Percentiles rank a stretch among this genome's conserved stretches.
phyloP scores from a whole-genome alignment of 2,329 filamentous ascomycete species.

The Microcyclospora pomicola region DNA sequence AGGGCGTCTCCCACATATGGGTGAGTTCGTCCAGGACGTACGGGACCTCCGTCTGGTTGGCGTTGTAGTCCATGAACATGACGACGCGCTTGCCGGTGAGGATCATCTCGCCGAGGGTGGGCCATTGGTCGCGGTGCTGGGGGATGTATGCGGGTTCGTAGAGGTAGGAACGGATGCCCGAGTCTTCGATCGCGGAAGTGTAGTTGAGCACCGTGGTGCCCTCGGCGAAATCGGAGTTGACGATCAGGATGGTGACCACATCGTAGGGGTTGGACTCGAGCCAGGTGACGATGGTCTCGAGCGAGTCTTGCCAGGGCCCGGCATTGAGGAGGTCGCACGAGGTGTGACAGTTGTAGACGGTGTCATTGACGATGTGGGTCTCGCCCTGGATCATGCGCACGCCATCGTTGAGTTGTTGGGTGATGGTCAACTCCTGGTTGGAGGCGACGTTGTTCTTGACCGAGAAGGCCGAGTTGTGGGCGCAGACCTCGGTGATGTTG shows the following conservation, averaged over 20 bases:
- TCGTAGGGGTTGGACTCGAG: constrained; percentile 67
- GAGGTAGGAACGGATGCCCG: constrained; percentile 58
- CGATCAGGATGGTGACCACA: constrained; percentile 73
- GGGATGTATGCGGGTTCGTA: constrained; percentile 60
- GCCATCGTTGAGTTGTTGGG: constrained; percentile 63
- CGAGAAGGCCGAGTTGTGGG: constrained; percentile 73
- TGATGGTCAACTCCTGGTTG: constrained; percentile 59
- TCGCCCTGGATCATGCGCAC: constrained; percentile 51
- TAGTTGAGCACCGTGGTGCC: constrained; percentile 48
- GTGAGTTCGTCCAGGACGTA: constrained; percentile 81
- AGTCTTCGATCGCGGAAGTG: constrained; percentile 51
- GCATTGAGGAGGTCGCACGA: constrained; percentile 69
- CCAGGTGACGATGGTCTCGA: constrained; percentile 57
- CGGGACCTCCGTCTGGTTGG: constrained; percentile 63
- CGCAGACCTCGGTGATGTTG: constrained; percentile 65
- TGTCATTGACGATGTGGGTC: constrained; percentile 41
- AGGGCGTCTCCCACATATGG: constrained; percentile 84
- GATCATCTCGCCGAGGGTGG: constrained; percentile 66
- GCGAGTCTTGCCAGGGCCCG: constrained; percentile 62
- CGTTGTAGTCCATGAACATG: constrained; percentile 73
- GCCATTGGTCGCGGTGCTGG: constrained; percentile 66
- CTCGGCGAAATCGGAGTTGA: constrained; percentile 55
- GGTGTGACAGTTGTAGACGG: constrained; percentile 71
- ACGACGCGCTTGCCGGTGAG: constrained; percentile 51
- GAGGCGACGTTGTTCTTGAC: constrained; percentile 55